Base-by-base conservation (phyloP, 225 moss, liverwort and hornwort genomes). In the Bryum argenteum region DNA sequence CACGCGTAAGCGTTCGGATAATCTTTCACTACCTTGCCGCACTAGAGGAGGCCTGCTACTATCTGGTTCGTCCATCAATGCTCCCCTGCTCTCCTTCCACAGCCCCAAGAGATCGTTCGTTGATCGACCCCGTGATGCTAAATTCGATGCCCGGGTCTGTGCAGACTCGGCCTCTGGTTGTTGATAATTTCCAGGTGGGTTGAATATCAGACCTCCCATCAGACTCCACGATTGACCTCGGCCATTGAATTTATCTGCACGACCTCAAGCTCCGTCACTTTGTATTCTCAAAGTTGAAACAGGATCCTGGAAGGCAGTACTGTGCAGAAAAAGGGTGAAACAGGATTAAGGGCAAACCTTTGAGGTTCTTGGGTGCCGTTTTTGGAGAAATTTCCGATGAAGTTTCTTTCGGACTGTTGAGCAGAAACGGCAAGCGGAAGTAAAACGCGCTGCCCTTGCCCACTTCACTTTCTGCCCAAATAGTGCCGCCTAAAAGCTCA, bases 391-490 rank as follows among this genome's bases (percentile, higher is more conserved):
- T 71, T 23, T 84, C 76, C 28, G 65, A 65, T 39, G 76, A 71
- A 60, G 61, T 75, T 13, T 79, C 87, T 63, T 84, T 79, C 12
- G 71, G 71, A 54, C 28, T 80, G 73, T 67, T 80, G 52, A 83
- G 77, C 41, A 83, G 64, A 19, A 94, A 90, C 24, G 94, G 94
- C 21, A 94, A 65, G 47, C 83, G 85, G 54, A 91, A 88, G 75
- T 84, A 69, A 47, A 94, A 94, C 24, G 76, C 65, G 63, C 92
- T 92, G 11, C 95, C 95, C 67, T 86, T 85, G 58, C 84, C 84
- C 20, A 85, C 42, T 77, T 89, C 95, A 74, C 95, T 92, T 77
- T 92, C 89, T 9, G 92, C 92, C 90, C 92, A 95, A 52, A 92
- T 86, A 16, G 74, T 79, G 41, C 94, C 94, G 63, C 87, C 89